A percentile compares a stretch with the other conserved stretches of the same genome.
phyloP scores from a whole-genome alignment of 23 red algal species.

The Pyropia haitanensis region DNA sequence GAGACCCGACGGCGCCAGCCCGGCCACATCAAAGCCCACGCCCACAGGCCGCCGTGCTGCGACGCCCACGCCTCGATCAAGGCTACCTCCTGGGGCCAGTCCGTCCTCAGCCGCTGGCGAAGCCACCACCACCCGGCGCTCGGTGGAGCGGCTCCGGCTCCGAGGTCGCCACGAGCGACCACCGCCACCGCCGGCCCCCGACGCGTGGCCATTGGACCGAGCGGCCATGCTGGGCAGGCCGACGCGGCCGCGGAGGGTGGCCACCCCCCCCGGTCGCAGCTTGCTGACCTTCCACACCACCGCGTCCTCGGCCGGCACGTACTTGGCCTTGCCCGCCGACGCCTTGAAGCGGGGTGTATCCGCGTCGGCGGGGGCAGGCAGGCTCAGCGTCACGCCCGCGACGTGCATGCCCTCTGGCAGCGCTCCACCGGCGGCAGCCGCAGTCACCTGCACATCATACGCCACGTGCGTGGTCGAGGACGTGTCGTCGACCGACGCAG shows the following conservation, averaged over 20 bases:
- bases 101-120: no score
- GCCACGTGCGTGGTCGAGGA: conserved; percentile 27
- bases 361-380: conserved; percentile 82
- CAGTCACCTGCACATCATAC: conserved; percentile 55
- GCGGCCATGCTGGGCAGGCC: conserved; percentile 70
- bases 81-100: no score
- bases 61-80: conserved; percentile 26
- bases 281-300: conserved; percentile 85
- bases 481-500: no score
- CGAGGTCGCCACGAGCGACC: no score
- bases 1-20: conserved; percentile 76
- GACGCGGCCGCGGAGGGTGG: conserved; percentile 69
- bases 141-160: no score
- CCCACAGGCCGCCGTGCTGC: conserved; percentile 63
- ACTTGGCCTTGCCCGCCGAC: conserved; percentile 75
- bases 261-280: conserved; percentile 64
- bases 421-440: conserved; percentile 68
- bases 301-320: conserved; percentile 80
- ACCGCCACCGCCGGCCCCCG: no score
- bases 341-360: conserved; percentile 74
- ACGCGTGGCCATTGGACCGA: no score
- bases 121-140: no score
- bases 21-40: conserved; percentile 89
- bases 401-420: conserved; percentile 65
- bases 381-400: conserved; percentile 38